A percentile compares a stretch with the other conserved stretches of the same genome.
Evolutionary conservation across 306 rosid species (phyloP).

Genomic region (Erythrophleum fordii): DNA sequence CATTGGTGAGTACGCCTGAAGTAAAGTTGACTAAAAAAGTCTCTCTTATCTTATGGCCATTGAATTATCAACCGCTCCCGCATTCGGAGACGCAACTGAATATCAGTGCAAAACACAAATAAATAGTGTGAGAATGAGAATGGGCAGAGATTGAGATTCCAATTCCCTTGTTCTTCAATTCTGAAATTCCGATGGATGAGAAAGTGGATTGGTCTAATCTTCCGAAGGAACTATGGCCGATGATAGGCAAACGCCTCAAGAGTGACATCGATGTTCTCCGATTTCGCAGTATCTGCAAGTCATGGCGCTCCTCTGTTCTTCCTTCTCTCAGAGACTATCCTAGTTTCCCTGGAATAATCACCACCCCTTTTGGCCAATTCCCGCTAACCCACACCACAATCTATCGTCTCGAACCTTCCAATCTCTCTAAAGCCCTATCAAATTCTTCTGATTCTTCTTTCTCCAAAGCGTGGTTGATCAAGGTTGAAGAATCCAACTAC

Average conservation of each 20-base stretch:
- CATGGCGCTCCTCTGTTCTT: conserved; percentile 51
- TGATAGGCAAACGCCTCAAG: not conserved
- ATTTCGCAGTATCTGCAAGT: conserved; percentile 48
- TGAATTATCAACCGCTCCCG: not conserved
- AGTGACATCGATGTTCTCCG: conserved; percentile 42
- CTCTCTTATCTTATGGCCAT: not conserved
- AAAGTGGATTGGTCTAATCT: not conserved
- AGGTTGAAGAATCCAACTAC: not conserved
- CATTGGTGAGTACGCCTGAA: not conserved
- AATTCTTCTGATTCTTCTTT: not conserved
- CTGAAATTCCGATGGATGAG: not conserved
- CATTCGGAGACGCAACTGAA: not conserved
- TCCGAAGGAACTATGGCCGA: not conserved
- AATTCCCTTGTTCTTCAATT: not conserved
- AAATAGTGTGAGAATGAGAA: not conserved
- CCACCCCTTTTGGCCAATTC: not conserved
- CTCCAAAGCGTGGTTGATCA: conserved; percentile 38
- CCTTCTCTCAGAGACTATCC: conserved; percentile 1
- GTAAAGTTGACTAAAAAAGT: not conserved
- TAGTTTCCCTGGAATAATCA: conserved; percentile 30
- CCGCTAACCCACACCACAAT: not conserved
- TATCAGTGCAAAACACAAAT: not conserved
- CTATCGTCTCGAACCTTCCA: conserved; percentile 12
- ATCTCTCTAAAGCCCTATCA: not conserved
- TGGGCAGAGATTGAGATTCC: not conserved